phyloP scores from a whole-genome alignment of 257 asterid species.

The Avicennia marina region DNA sequence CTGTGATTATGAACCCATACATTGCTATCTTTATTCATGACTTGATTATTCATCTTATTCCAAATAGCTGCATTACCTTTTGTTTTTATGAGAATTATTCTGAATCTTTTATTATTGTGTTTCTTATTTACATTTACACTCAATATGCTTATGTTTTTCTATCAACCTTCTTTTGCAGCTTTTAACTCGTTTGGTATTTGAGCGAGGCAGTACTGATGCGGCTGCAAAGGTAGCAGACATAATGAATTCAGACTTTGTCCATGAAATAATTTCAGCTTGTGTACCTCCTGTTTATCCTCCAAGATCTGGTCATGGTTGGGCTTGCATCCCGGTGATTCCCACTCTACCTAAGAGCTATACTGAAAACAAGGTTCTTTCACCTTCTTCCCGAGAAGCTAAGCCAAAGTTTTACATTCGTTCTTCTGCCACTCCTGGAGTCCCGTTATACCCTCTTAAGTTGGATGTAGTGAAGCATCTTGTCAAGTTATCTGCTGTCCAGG shows the following conservation, averaged over 20 bases:
- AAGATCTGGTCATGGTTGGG: constrained; percentile 96
- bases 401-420: constrained; percentile 80
- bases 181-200: constrained; percentile 90
- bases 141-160: constrained; percentile 18
- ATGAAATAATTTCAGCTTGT: constrained; percentile 93
- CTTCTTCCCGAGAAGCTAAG: constrained; percentile 79
- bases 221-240: constrained; percentile 98
- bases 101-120: too few species aligned
- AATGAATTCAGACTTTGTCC: constrained; percentile 92
- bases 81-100: too few species aligned
- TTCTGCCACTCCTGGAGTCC: constrained; percentile 85
- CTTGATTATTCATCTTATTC: too few species aligned
- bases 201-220: constrained; percentile 89
- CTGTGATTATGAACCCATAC: too few species aligned
- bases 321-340: constrained; percentile 91
- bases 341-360: constrained; percentile 54
- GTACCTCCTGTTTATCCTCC: constrained; percentile 99
- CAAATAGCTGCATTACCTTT: too few species aligned
- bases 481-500: constrained; percentile 88
- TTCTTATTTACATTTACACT: too few species aligned
- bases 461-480: constrained; percentile 93
- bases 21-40: too few species aligned
- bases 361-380: constrained; percentile 64
- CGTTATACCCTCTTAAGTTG: constrained; percentile 81
- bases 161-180: constrained; percentile 56